Evolutionary conservation across 768 basidiomycete genomes (phyloP), one percentile per base, ranked within the genome.

Genomic region (Auricularia sp.): DNA sequence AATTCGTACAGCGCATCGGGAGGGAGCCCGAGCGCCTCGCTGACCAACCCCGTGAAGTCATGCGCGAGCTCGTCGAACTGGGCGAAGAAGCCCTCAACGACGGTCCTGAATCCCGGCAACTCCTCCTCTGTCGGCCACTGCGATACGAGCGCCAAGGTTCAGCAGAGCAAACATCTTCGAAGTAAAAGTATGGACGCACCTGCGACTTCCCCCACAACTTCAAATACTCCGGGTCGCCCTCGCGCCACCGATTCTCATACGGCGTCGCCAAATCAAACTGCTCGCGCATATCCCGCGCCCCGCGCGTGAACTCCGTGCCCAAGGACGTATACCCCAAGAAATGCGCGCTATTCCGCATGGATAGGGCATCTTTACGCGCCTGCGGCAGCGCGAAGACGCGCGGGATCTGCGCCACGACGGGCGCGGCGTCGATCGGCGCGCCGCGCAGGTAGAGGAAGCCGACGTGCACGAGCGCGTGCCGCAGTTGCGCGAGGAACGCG

Each of bases 261-360:
- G 78, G 82, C 10, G 89, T 92, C 47, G 83, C 90, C 68, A 93
- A 81, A 70, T 93, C 91, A 69, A 87, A 89, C 73, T 92, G 91
- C 71, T 93, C 91, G 60, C 91, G 79, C 68, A 81, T 80, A 71
- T 93, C 91, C 6, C 82, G 80, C 64, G 78, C 78, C 14, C 88
- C 90, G 69, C 85, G 88, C 34, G 91, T 93, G 67, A 87, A 72
- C 71, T 93, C 91, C 0, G 83, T 79, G 1, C 90, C 91, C 1
- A 91, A 73, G 61, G 76, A 78, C 6, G 85, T 86, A 72, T 93
- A 93, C 0, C 91, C 91, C 54, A 91, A 76, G 73, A 93, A 93
- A 69, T 90, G 87, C 11, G 82, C 83, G 5, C 86, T 89, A 68
- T 91, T 86, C 7, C 74, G 78, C 90, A 91, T 92, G 8, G 76